phyloP scores from a whole-genome alignment of 306 rosid genomes.

The Sphenostylis stenocarpa region DNA sequence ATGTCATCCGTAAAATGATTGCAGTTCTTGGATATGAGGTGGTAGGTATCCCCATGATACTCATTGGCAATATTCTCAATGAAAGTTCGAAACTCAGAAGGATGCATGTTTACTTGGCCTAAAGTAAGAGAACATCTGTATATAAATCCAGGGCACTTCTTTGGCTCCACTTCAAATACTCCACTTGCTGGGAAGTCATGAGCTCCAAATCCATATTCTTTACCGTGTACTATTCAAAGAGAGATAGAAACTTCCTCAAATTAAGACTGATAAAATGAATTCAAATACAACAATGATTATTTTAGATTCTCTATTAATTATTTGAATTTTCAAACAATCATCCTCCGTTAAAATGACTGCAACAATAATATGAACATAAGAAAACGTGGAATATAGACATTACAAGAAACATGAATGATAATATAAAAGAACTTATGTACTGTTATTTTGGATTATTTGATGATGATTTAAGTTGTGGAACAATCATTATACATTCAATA shows the following conservation, averaged over 20 bases:
- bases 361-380: no score
- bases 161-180: constrained; percentile 92
- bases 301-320: no score
- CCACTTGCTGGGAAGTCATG: constrained; percentile 90
- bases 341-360: no score
- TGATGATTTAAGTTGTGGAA: no score
- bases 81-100: constrained; percentile 64
- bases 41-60: constrained; percentile 93
- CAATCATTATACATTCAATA: no score
- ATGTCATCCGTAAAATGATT: constrained; percentile 85
- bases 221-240: constrained; percentile 68
- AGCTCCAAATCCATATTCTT: constrained; percentile 91
- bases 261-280: neutral
- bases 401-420: no score
- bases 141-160: constrained; percentile 76
- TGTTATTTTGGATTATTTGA: no score
- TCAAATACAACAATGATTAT: neutral
- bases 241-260: neutral
- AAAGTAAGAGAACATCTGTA: constrained; percentile 66
- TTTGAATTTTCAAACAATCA: no score
- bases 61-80: constrained; percentile 65
- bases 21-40: constrained; percentile 91
- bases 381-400: neutral
- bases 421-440: no score
- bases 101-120: constrained; percentile 52